Evolutionary conservation across 495 filamentous ascomycete genomes (phyloP).

Genomic region (Hypoxylon lenormandii): DNA sequence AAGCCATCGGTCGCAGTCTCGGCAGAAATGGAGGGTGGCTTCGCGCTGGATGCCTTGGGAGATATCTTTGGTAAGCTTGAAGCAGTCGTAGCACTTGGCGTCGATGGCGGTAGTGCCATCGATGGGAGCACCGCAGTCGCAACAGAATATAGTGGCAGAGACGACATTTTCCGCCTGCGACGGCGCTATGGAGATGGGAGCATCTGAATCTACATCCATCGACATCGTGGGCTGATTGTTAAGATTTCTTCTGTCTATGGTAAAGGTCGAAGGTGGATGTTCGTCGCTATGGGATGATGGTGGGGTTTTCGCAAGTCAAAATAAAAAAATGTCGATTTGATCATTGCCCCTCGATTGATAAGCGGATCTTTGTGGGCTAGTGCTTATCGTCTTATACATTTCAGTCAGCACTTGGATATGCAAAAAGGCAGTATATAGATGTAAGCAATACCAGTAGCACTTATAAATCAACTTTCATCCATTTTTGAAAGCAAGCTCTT

Average conservation of each 20-base stretch:
- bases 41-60: constrained; percentile 91
- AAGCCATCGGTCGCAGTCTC: constrained; percentile 93
- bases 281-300: constrained; percentile 31
- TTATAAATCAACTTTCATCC: too few relatives aligned
- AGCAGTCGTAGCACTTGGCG: constrained; percentile 92
- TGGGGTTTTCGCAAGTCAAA: constrained; percentile 30
- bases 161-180: constrained; percentile 21
- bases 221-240: constrained; percentile 43
- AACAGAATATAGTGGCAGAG: constrained; percentile 77
- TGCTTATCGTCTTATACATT: constrained; percentile 2
- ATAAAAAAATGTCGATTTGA: constrained; percentile 19
- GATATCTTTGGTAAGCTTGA: constrained; percentile 91
- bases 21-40: constrained; percentile 82
- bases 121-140: constrained; percentile 93
- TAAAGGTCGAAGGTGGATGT: constrained; percentile 6
- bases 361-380: constrained; percentile 32
- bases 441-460: too few relatives aligned
- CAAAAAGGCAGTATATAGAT: too few relatives aligned
- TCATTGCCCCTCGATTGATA: constrained; percentile 49
- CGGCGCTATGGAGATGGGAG: constrained; percentile 48
- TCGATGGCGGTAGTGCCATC: constrained; percentile 87
- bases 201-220: constrained; percentile 50
- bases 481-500: too few relatives aligned
- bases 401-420: not conserved
- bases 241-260: not conserved